phyloP scores from a whole-genome alignment of 2,329 filamentous ascomycete genomes.

The Dactylellina haptotyla region DNA sequence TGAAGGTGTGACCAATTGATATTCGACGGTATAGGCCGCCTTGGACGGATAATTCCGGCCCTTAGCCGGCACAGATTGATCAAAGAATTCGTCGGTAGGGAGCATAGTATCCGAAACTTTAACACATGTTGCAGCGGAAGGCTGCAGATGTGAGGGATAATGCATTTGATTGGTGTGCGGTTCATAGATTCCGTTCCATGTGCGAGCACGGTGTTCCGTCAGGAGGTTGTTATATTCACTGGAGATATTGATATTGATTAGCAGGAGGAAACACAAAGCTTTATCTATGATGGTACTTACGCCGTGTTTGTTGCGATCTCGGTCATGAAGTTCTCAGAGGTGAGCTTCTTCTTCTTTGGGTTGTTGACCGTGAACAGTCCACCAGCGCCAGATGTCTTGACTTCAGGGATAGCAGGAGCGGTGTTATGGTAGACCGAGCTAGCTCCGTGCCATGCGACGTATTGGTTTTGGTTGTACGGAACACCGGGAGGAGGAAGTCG shows the following conservation, averaged over 20 bases:
- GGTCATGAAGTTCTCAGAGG: constrained; percentile 29
- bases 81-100: constrained; percentile 28
- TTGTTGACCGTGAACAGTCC: constrained; percentile 48
- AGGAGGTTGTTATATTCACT: constrained; percentile 47
- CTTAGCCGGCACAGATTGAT: constrained; percentile 7
- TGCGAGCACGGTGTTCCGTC: constrained; percentile 26
- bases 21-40: constrained; percentile 16
- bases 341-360: constrained; percentile 48
- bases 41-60: constrained; percentile 22
- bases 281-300: constrained; percentile 7
- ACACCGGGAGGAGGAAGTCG: constrained; percentile 74
- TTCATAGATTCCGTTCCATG: constrained; percentile 32
- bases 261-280: background rate
- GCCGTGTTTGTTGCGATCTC: constrained; percentile 31
- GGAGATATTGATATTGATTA: background rate
- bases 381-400: constrained; percentile 65
- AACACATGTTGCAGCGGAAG: constrained; percentile 30
- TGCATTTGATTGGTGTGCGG: constrained; percentile 47
- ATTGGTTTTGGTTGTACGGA: constrained; percentile 98
- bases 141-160: constrained; percentile 18
- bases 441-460: constrained; percentile 97
- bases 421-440: constrained; percentile 93
- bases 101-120: constrained; percentile 15
- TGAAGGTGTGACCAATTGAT: constrained; percentile 16
- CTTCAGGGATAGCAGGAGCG: constrained; percentile 76